Base-by-base conservation (phyloP, 257 asterid species). In the Solanum lignicaule region DNA sequence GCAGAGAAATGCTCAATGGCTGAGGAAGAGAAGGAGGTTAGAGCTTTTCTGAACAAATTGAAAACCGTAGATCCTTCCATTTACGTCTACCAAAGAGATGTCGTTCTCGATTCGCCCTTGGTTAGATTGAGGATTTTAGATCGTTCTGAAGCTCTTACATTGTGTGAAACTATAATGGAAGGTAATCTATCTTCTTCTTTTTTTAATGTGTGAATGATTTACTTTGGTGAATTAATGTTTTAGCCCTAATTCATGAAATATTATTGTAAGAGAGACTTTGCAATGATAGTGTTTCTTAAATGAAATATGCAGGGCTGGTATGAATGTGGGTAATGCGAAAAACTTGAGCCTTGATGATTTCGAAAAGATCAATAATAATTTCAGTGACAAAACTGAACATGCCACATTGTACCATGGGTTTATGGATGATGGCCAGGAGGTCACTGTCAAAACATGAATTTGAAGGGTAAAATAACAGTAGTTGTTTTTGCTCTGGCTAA, bases 71-170 rank as follows among this genome's bases (percentile, higher is more conserved):
- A 58, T n/a, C 5, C 27, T n/a, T n/a, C 68, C 27, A 58, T 58
- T 58, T 58, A 58, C 23, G 9, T 7, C 27, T 58, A 20, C 27
- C 68, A 58, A 58, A 21, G n/a, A 58, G 68, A 21, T 3, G 68
- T 58, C 68, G 1, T 21, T 58, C 68, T 58, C 27, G n/a, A 58
- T 21, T 58, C 3, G 5, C 4, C 7, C 11, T 1, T 58, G 25
- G 12, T 58, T 58, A 6, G 0, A 58, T 6, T 0, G 4, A 0
- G 27, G 68, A 58, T 21, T n/a, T 20, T 58, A 8, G 0, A 3
- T 58, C 5, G 0, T 58, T 58, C 27, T 27, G 68, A 58, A 8
- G 68, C 27, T 7, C 68, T 58, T 7, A 7, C 10, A 7, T 21
- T 8, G 68, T 58, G 11, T 58, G 27, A 21, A 58, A 7, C 27